A percentile compares a stretch with the other conserved stretches of the same genome.
These are phyloP conservation scores for Podosphaera xanthii DNA, from an alignment of 2,329 filamentous ascomycete species.

Conservation along the genomic window DNA sequence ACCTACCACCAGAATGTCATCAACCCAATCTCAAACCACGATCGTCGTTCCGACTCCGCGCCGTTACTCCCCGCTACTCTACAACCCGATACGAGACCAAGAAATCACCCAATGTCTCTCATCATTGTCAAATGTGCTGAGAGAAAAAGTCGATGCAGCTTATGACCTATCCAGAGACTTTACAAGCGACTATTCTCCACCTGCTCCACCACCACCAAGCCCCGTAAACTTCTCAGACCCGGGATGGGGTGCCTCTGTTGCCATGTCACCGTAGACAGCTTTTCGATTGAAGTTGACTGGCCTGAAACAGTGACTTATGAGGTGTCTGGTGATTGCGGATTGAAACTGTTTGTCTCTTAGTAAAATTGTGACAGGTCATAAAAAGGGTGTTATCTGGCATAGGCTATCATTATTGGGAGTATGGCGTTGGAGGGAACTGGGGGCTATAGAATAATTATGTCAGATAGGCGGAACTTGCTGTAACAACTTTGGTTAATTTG, in stretches of 20 bases:
- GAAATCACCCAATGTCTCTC: conserved; percentile 12
- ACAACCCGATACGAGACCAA: conserved; percentile 9
- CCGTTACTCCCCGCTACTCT: conserved; percentile 24
- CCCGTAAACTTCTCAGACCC: conserved; percentile 37
- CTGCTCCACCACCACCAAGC: conserved; percentile 40
- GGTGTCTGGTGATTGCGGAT: too few species aligned
- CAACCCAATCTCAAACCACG: conserved; percentile 12
- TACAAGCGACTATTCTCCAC: conserved; percentile 37
- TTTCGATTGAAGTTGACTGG: background rate
- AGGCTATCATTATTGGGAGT: too few species aligned
- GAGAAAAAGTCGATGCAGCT: conserved; percentile 11
- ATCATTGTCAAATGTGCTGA: conserved; percentile 4
- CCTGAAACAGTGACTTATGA: too few species aligned
- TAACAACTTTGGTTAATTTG: too few species aligned
- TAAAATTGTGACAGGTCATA: too few species aligned
- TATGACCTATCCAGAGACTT: conserved; percentile 9
- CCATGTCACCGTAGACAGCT: background rate
- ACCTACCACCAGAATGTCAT: conserved; percentile 7
- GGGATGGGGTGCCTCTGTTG: conserved; percentile 22
- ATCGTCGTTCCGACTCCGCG: conserved; percentile 18
- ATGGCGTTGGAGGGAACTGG: too few species aligned
- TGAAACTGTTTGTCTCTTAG: too few species aligned
- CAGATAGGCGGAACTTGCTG: too few species aligned
- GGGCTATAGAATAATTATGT: too few species aligned
- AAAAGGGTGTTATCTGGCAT: too few species aligned